These are phyloP conservation scores for Colletotrichum truncatum DNA, from an alignment of 2,329 filamentous ascomycete species.

Conservation along the genomic window DNA sequence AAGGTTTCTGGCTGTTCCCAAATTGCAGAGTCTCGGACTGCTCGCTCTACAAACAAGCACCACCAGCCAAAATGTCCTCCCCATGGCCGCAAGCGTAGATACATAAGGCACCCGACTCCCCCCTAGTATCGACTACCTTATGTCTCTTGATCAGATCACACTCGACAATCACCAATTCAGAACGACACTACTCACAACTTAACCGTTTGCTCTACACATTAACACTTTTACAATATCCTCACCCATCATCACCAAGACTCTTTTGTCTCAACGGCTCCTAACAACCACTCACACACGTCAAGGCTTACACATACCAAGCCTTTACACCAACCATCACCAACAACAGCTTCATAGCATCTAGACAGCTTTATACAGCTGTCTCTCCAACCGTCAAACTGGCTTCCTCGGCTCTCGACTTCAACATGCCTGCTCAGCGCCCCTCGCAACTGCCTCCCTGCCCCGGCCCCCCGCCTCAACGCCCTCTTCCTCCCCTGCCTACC, in stretches of 20 bases:
- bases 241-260: constrained; percentile 10
- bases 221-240: neutral
- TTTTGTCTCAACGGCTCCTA: constrained; percentile 14
- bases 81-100: constrained; percentile 26
- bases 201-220: constrained; percentile 21
- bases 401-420: constrained; percentile 38
- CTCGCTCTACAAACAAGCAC: constrained; percentile 29
- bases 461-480: constrained; percentile 70
- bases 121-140: neutral
- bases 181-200: neutral
- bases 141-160: constrained; percentile 7
- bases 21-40: constrained; percentile 30
- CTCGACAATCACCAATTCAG: constrained; percentile 17
- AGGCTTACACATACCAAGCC: constrained; percentile 4
- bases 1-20: constrained; percentile 30
- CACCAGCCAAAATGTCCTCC: constrained; percentile 23
- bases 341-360: constrained; percentile 17
- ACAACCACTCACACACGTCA: constrained; percentile 3
- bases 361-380: constrained; percentile 16
- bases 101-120: constrained; percentile 32
- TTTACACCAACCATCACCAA: constrained; percentile 21
- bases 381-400: constrained; percentile 30
- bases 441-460: constrained; percentile 75
- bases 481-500: constrained; percentile 73
- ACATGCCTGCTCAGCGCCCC: constrained; percentile 68